Evolutionary conservation across 768 basidiomycete species (phyloP).

Genomic region (Russula olivacea): DNA sequence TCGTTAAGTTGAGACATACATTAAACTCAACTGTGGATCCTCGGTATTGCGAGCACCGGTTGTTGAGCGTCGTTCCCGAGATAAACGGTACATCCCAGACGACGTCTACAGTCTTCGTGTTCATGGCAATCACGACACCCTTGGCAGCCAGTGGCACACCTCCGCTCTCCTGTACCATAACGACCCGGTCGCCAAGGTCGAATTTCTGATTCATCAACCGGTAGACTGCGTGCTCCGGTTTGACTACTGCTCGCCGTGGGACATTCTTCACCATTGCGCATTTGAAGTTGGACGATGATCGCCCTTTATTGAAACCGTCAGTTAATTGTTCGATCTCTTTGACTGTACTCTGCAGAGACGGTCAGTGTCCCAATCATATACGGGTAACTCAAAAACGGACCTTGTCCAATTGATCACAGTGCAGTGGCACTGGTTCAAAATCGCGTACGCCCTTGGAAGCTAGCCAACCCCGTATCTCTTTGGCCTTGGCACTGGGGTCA

Average conservation of each 20-base stretch:
- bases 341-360: slow-evolving; percentile 58
- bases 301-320: slow-evolving; percentile 57
- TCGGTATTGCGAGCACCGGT: slow-evolving; percentile 90
- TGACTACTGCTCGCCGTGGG: slow-evolving; percentile 87
- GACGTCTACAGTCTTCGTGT: slow-evolving; percentile 84
- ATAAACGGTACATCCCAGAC: slow-evolving; percentile 96
- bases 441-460: slow-evolving; percentile 80
- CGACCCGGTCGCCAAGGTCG: slow-evolving; percentile 85
- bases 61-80: slow-evolving; percentile 80
- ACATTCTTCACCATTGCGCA: slow-evolving; percentile 91
- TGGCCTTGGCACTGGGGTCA: slow-evolving; percentile 64
- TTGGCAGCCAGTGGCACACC: slow-evolving; percentile 86
- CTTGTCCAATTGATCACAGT: slow-evolving; percentile 87
- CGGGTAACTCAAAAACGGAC: slow-evolving; percentile 34
- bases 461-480: slow-evolving; percentile 81
- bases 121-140: slow-evolving; percentile 90
- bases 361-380: slow-evolving; percentile 1
- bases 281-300: slow-evolving; percentile 63
- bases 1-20: slow-evolving; percentile 81
- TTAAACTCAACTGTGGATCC: slow-evolving; percentile 85
- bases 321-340: slow-evolving; percentile 71
- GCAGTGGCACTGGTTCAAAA: slow-evolving; percentile 88
- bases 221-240: slow-evolving; percentile 84
- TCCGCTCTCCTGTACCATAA: slow-evolving; percentile 94
- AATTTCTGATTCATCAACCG: slow-evolving; percentile 88